Percentiles rank a stretch among this genome's conserved stretches.
These are phyloP conservation scores for Gigaspora rosea DNA, from an alignment of 192 early-diverging fungal species.

Conservation along the genomic window DNA sequence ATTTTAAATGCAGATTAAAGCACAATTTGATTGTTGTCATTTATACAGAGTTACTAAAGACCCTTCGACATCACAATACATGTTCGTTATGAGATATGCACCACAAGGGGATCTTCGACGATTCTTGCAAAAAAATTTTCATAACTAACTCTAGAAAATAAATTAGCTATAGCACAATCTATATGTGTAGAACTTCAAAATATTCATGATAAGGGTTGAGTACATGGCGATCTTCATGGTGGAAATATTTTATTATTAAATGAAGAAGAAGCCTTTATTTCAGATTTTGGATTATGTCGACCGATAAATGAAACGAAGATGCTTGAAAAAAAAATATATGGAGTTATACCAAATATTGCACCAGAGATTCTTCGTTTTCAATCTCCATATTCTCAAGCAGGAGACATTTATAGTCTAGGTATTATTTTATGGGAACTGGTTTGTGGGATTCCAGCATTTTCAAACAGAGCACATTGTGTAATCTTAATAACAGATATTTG, in stretches of 20 bases:
- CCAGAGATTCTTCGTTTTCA: neutral
- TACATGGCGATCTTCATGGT: too few species aligned
- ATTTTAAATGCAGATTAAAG: neutral
- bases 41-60: neutral
- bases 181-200: slow-evolving; percentile 4
- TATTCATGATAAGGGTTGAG: neutral
- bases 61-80: neutral
- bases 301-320: too few species aligned
- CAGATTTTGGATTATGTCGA: too few species aligned
- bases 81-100: neutral
- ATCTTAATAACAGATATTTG: neutral
- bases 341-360: neutral
- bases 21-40: neutral
- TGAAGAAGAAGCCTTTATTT: too few species aligned
- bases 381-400: too few species aligned
- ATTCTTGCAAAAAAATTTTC: neutral
- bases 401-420: too few species aligned
- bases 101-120: neutral
- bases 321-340: too few species aligned
- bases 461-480: neutral
- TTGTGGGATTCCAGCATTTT: neutral
- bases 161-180: neutral
- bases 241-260: too few species aligned
- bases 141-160: neutral
- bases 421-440: too few species aligned